Evolutionary conservation across 352 stramenopile species (phyloP), one percentile per base, ranked within the genome.

Genomic region (Blastocystis sp.): DNA sequence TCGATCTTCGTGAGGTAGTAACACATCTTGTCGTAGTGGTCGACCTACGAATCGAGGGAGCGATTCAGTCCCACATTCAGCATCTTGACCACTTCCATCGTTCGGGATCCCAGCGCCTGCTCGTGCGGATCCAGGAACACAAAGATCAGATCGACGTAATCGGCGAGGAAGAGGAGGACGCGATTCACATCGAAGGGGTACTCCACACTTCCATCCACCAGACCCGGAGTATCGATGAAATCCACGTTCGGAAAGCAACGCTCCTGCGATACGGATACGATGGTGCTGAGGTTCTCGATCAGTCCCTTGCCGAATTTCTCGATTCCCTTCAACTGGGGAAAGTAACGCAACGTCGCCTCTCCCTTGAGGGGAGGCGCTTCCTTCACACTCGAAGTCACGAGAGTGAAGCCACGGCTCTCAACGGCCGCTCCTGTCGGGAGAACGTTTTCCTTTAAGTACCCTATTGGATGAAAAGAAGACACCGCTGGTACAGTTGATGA

Each of bases 1-100:
- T 92, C 90, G 46, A 90, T 90, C 87, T 91, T 92, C 46, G 90
- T 91, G 34, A 92, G 49, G 73, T 91, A 92, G 87, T 91, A 91
- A n/a, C 65, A 67, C 81, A 87, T 78, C 61, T 78, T 87, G 51
- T 87, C 65, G 42, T 69, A 78, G 36, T 87, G 63, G 27, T 87
- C 48, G 27, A 44, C 34, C 32, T 65, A 46, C 32, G 7, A 2
- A 27, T 27, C 16, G 11, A 88, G 46, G 38, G 40, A 79, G 72
- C 89, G 87, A 32, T 88, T 64, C n/a, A 72, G 53, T 24, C 87
- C 87, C 61, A 89, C 69, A 84, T 92, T 91, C 40, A 92, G 87
- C 21, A 84, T 57, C 72, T 90, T 90, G 9, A 92, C 90, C 32
- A 92, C 90, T 61, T 90, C 88, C 90, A 92, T 92, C 75, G 90